Evolutionary conservation across 1,139 yeast genomes (phyloP).

Genomic region (Martiniozyma asiatica): DNA sequence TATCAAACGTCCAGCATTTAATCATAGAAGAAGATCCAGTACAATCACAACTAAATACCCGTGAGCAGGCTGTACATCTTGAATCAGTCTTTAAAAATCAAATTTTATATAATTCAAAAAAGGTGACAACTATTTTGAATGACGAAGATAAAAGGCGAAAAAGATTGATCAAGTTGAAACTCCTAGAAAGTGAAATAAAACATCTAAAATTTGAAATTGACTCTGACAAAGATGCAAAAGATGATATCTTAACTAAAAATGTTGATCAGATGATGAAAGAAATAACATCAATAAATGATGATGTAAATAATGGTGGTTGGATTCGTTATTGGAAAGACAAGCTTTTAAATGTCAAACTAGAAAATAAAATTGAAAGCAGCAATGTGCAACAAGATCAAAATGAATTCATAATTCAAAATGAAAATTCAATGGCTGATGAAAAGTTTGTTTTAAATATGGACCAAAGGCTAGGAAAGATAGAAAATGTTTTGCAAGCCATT

Average conservation of each 20-base stretch:
- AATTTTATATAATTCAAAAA: conserved; percentile 3
- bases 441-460: conserved; percentile 7
- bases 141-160: too few relatives aligned
- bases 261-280: conserved; percentile 7
- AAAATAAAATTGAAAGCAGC: neutral
- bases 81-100: conserved; percentile 6
- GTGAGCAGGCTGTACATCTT: conserved; percentile 4
- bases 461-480: conserved; percentile 11
- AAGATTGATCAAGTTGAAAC: too few relatives aligned
- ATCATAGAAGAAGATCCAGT: conserved; percentile 5
- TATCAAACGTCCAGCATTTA: too few relatives aligned
- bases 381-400: too few relatives aligned
- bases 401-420: neutral
- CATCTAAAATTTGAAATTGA: too few relatives aligned
- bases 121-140: too few relatives aligned
- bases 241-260: conserved; percentile 4
- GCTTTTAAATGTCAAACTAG: neutral
- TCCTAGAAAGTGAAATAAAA: too few relatives aligned
- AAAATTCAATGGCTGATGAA: neutral
- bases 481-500: conserved; percentile 10
- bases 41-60: conserved; percentile 1
- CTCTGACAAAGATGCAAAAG: conserved; percentile 4
- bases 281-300: conserved; percentile 3
- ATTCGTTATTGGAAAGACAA: conserved; percentile 10
- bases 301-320: conserved; percentile 4